Conservation (phyloP, 257 asterid genomes). For the Solanum peruvianum region DNA sequence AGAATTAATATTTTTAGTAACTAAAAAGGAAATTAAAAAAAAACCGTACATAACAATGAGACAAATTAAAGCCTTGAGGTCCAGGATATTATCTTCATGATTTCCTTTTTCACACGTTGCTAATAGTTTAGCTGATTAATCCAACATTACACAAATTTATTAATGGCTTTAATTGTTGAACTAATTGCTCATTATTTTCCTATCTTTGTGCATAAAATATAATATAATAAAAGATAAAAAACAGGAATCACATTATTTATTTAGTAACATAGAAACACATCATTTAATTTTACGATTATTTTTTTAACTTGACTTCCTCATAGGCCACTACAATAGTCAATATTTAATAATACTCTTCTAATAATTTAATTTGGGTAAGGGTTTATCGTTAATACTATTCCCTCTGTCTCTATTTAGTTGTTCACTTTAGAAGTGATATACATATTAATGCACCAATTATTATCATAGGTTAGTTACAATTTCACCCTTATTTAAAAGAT, state of each 20-base stretch:
- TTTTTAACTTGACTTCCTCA: not conserved
- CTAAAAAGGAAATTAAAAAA: not conserved
- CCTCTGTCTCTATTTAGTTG: no score
- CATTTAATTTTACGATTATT: not conserved
- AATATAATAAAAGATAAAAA: not conserved
- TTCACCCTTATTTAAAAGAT: no score
- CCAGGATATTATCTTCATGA: slow-evolving; percentile 12
- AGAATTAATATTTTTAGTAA: no score
- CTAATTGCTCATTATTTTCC: not conserved
- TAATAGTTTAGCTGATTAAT: not conserved
- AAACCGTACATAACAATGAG: not conserved
- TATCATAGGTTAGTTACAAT: no score
- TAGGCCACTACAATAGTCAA: not conserved
- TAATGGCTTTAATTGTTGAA: not conserved
- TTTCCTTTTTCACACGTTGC: slow-evolving; percentile 4
- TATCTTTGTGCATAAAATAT: not conserved
- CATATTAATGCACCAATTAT: no score
- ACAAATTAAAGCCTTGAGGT: slow-evolving; percentile 3
- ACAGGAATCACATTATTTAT: not conserved
- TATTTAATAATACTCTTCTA: not conserved
- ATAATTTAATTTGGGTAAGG: not conserved
- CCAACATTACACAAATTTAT: not conserved
- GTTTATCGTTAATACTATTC: no score
- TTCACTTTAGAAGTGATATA: fast-evolving
- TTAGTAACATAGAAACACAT: not conserved